Conservation (phyloP, 352 stramenopile genomes). For the Phytophthora pini region DNA sequence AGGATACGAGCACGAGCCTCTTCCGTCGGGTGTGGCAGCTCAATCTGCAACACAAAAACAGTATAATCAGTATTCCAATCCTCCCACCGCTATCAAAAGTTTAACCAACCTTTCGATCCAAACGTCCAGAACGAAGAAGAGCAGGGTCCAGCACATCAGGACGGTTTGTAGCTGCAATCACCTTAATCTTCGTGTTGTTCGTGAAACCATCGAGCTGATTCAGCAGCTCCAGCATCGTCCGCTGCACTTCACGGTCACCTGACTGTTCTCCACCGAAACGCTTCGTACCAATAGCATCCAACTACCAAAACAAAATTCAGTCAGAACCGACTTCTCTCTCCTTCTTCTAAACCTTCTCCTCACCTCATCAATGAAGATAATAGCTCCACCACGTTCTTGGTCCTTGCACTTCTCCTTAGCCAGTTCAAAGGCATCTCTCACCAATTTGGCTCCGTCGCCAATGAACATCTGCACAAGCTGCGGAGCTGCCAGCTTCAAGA, state of each 20-base stretch:
- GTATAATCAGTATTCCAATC: not conserved
- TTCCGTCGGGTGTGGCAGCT: constrained; percentile 98
- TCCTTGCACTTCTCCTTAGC: constrained; percentile 95
- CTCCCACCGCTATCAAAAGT: not conserved
- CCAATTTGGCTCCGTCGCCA: constrained; percentile 97
- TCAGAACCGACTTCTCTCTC: not conserved
- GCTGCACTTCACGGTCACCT: constrained; percentile 97
- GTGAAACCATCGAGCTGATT: constrained; percentile 99
- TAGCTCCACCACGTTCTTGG: constrained; percentile 91
- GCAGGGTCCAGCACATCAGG: constrained; percentile 97
- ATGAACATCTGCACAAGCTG: constrained; percentile 99
- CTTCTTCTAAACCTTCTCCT: not conserved
- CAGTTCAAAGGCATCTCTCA: constrained; percentile 98
- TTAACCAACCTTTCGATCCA: constrained; percentile 92
- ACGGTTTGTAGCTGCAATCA: constrained; percentile 98
- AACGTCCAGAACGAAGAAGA: constrained; percentile 92
- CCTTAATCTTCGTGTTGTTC: constrained; percentile 99
- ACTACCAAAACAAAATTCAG: constrained; percentile 31
- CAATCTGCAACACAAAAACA: constrained; percentile 82
- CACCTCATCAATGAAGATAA: constrained; percentile 99
- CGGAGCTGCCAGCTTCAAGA: constrained; percentile 98
- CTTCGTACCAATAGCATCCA: constrained; percentile 99
- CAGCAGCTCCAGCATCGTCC: constrained; percentile 98
- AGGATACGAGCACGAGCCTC: constrained; percentile 96
- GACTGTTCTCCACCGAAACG: constrained; percentile 97